Conservation (phyloP, 2,329 filamentous ascomycete species). For the Mariannaea elegans region DNA sequence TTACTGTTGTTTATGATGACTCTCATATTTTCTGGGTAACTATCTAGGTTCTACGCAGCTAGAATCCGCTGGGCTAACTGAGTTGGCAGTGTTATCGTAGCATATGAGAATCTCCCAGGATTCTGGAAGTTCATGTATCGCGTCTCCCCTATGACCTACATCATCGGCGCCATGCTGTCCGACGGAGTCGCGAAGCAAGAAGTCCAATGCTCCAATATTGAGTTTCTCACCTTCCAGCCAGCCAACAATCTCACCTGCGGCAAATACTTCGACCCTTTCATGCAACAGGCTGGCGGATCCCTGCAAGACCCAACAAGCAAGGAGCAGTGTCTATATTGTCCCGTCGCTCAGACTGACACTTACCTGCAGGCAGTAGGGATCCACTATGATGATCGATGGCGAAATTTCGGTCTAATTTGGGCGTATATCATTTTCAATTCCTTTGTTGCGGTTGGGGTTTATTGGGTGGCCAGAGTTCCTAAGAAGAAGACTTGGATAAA, state of each 20-base stretch:
- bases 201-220: conserved; percentile 26
- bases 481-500: conserved; percentile 24
- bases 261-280: conserved; percentile 57
- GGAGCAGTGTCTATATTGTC: conserved; percentile 54
- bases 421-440: conserved; percentile 60
- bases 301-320: conserved; percentile 54
- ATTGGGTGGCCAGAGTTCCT: conserved; percentile 51
- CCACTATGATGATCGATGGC: conserved; percentile 58
- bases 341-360: conserved; percentile 44
- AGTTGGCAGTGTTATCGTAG: conserved; percentile 68
- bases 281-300: conserved; percentile 54
- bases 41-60: too few species aligned
- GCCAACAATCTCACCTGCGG: conserved; percentile 58
- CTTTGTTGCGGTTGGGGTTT: conserved; percentile 53
- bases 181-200: conserved; percentile 28
- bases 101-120: conserved; percentile 63
- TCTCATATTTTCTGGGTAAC: conserved; percentile 35
- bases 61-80: too few species aligned
- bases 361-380: conserved; percentile 50
- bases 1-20: conserved; percentile 49
- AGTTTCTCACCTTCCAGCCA: conserved; percentile 67
- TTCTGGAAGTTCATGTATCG: conserved; percentile 78
- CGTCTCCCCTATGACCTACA: conserved; percentile 73
- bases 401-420: conserved; percentile 63
- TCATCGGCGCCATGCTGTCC: conserved; percentile 66